These are phyloP conservation scores for Linum trigynum DNA, from an alignment of 345 rosid species.

Conservation along the genomic window DNA sequence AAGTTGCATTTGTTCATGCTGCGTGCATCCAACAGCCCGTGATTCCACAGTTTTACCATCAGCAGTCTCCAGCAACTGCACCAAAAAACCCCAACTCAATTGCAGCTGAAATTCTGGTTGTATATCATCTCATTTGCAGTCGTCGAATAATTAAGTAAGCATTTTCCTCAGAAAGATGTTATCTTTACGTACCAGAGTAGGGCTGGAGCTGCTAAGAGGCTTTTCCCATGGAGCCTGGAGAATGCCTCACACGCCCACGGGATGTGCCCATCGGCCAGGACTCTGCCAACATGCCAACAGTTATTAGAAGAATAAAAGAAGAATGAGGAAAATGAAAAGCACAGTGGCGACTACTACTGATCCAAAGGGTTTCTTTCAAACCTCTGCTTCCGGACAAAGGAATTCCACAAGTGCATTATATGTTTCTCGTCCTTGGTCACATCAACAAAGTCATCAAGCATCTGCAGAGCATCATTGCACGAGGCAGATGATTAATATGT, in stretches of 20 bases:
- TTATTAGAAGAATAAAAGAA: not conserved
- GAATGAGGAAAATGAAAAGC: not conserved
- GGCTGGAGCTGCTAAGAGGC: conserved; percentile 55
- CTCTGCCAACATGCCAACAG: conserved; percentile 34
- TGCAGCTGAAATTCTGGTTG: not conserved
- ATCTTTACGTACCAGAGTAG: conserved; percentile 48
- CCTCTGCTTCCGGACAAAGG: conserved; percentile 96
- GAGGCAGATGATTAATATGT: not conserved
- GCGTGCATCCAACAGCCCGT: conserved; percentile 60
- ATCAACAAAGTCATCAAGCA: conserved; percentile 98
- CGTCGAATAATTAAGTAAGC: not conserved
- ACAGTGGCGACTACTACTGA: not conserved
- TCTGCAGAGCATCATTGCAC: conserved; percentile 35
- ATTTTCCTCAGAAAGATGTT: not conserved
- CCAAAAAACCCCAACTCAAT: not conserved
- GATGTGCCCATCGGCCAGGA: conserved; percentile 94
- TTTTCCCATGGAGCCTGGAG: conserved; percentile 64
- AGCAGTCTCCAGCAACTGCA: conserved; percentile 79
- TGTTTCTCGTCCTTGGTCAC: conserved; percentile 94
- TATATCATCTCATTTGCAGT: not conserved
- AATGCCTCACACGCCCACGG: conserved; percentile 99
- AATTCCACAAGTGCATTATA: conserved; percentile 99
- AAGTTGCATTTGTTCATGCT: conserved; percentile 61
- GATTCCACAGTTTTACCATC: conserved; percentile 71
- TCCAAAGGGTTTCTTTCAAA: conserved; percentile 11